Evolutionary conservation across 805 yeast species (phyloP), one percentile per base, ranked within the genome.

Genomic region (Metschnikowia vanudenii): DNA sequence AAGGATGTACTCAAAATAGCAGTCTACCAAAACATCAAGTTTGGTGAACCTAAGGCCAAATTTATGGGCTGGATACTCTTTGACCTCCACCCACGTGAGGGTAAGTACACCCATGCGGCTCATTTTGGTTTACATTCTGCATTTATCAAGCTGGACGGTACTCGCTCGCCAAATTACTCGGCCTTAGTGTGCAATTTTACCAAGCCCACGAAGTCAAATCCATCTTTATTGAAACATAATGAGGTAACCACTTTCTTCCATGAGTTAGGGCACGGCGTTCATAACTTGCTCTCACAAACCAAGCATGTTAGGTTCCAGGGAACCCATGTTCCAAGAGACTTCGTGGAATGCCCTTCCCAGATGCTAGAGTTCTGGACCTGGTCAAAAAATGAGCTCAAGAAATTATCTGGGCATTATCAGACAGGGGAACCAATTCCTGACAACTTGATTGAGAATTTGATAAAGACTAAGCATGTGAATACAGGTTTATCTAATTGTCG

Each of bases 261-360:
- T 61, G 96, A 88, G 65, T 74, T 88, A 53, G 96, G 96, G 20
- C 96, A 88, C 60, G 96, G 95, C 46, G 84, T 88, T 47, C 96
- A 88, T 65, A 85, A 81, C 54, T 67, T 87, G 39, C 74, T 88
- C 45, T 87, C 91, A 10, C 71, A 76, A 50, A 84, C 91, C 22
- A 71, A 69, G 47, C 81, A 78, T 54, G 74, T 85, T 2, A 74
- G 84, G 51, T 88, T 87, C 67, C 85, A 81, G 59, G 96, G 96
- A 18, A 83, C 91, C 26, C 72, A 78, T 33, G 92, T 86, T 37
- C 81, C 85, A 32, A 76, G 94, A 77, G 96, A 88, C 67, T 88
- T 88, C 67, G 96, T 88, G 41, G 96, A 88, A 66, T 88, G 92
- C 48, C 96, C 96, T 22, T 88, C 96, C 1, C 96, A 88, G 69